Conservation (phyloP, 1,284 basidiomycete species). For the Afroboletus lepidellus region DNA sequence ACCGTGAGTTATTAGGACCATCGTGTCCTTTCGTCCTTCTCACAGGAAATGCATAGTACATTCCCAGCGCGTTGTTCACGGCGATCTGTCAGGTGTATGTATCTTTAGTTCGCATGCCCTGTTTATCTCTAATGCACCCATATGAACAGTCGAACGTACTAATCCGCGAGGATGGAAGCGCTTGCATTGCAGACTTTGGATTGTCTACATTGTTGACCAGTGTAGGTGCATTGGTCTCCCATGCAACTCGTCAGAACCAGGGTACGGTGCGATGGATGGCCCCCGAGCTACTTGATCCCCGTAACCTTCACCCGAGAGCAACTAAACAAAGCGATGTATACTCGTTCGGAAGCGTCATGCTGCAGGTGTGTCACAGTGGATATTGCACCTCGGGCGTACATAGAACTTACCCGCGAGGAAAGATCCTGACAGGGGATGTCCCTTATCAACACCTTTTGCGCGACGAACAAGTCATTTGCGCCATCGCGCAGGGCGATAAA, state of each 20-base stretch:
- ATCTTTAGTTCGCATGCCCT: background rate
- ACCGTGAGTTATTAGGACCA: background rate
- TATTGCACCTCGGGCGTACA: background rate
- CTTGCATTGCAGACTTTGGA: conserved; percentile 3
- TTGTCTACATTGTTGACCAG: background rate
- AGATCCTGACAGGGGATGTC: background rate
- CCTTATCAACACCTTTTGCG: background rate
- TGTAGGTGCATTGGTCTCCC: background rate
- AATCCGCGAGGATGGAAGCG: background rate
- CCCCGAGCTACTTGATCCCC: background rate
- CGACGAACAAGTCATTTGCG: background rate
- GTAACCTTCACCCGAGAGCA: too few species aligned
- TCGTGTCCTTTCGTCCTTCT: background rate
- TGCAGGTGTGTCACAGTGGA: background rate
- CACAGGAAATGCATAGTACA: background rate
- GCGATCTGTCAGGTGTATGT: conserved; percentile 3
- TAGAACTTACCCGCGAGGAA: background rate
- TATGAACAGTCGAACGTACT: background rate
- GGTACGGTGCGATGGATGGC: conserved; percentile 6
- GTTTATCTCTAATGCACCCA: background rate
- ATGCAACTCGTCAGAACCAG: background rate
- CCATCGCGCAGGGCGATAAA: background rate
- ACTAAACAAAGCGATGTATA: conserved; percentile 1
- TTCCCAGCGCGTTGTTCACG: background rate
- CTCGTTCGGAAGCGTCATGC: conserved; percentile 6